Conservation (phyloP, 345 rosid genomes). For the Gossypium turneri region DNA sequence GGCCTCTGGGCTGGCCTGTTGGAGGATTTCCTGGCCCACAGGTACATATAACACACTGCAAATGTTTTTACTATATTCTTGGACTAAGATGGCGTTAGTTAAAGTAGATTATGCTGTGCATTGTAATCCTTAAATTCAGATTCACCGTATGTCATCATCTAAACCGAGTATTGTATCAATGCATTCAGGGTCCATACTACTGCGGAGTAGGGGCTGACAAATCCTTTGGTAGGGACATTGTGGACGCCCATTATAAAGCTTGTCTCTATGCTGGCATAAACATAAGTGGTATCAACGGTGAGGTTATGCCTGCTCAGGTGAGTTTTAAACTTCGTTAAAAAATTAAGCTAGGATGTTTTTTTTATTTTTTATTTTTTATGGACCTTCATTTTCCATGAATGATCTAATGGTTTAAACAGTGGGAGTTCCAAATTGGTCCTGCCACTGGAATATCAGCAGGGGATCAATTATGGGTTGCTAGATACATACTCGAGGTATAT, state of each 20-base stretch:
- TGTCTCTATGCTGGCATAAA: constrained; percentile 74
- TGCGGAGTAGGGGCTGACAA: constrained; percentile 83
- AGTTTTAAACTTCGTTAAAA: not conserved
- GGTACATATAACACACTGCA: constrained; percentile 26
- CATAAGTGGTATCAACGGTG: constrained; percentile 78
- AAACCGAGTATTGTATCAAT: not conserved
- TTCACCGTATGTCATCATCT: not conserved
- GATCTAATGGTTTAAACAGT: constrained; percentile 29
- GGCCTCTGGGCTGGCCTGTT: constrained; percentile 80
- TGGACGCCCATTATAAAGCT: constrained; percentile 79
- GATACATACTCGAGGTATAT: constrained; percentile 74
- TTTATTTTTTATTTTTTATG: not conserved
- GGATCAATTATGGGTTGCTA: constrained; percentile 71
- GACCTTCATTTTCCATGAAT: not conserved
- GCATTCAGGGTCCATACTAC: constrained; percentile 72
- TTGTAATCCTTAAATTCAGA: no score
- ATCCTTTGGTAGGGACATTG: constrained; percentile 73
- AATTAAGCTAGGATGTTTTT: not conserved
- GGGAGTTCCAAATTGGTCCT: constrained; percentile 92
- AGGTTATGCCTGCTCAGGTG: constrained; percentile 90
- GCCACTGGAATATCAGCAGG: constrained; percentile 66
- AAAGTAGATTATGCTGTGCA: no score
- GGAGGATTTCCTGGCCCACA: constrained; percentile 85
- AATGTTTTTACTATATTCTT: no score
- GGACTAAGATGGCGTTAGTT: no score